Evolutionary conservation across 495 filamentous ascomycete species (phyloP).

Genomic region (Aspergillus egyptiacus): DNA sequence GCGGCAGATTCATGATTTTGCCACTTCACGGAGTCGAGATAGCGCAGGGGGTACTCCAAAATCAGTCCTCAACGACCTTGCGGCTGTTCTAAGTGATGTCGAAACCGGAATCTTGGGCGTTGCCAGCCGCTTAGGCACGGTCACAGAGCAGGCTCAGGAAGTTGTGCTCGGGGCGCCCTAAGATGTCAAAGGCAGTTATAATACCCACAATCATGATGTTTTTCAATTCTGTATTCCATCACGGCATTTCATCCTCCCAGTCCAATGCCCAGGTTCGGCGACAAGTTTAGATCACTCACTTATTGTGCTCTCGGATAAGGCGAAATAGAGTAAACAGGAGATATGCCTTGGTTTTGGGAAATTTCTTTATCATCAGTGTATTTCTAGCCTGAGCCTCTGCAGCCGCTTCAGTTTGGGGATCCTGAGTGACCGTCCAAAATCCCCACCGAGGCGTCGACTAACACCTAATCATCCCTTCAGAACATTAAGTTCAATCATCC

Average conservation of each 20-base stretch:
- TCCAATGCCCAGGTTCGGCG: not conserved
- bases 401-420: too few species aligned
- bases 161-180: slow-evolving; percentile 51
- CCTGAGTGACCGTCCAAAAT: too few species aligned
- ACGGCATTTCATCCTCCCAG: slow-evolving; percentile 11
- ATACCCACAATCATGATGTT: not conserved
- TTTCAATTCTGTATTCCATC: slow-evolving; percentile 16
- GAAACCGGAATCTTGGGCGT: slow-evolving; percentile 73
- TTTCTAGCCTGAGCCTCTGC: too few species aligned
- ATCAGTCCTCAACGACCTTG: slow-evolving; percentile 52
- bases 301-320: slow-evolving; percentile 2
- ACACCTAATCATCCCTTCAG: too few species aligned
- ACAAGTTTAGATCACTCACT: not conserved
- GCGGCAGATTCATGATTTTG: slow-evolving; percentile 63
- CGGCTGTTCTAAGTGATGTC: slow-evolving; percentile 66
- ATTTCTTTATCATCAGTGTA: too few species aligned
- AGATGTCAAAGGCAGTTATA: slow-evolving; percentile 24
- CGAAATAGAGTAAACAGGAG: slow-evolving; percentile 4
- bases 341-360: not conserved
- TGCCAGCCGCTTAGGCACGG: slow-evolving; percentile 61
- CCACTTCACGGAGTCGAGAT: slow-evolving; percentile 49
- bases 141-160: slow-evolving; percentile 65
- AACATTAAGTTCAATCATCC: too few species aligned
- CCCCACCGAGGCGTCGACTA: too few species aligned
- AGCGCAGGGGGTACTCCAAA: slow-evolving; percentile 36